Base-by-base conservation (phyloP, 306 rosid genomes). In the Cajanus cajan region DNA sequence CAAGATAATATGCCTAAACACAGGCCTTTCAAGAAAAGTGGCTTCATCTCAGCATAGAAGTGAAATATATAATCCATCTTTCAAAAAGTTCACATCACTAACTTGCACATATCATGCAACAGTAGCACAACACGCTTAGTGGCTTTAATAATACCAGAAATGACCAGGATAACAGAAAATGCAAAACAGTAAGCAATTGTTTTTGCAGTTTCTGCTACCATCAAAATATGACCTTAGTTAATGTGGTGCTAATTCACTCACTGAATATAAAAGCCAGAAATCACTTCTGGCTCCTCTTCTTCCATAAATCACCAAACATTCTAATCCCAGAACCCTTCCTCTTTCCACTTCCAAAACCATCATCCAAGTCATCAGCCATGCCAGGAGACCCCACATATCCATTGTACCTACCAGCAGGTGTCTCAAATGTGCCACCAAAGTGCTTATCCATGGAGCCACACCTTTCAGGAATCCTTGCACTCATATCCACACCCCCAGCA, bases 361-460 rank as follows among this genome's bases (percentile, higher is more conserved):
- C 93, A 67, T 88, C 93, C 66, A 89, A 59, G 40, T 87, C 96
- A 82, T 89, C 85, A 74, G 81, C 88, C 65, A 85, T 81, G 41
- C 87, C 86, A 4, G 94, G 97, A 51, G 94, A 92, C 15, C 91
- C 94, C 41, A 89, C 90, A 76, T 85, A 90, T 34, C 91, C 87
- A n/a, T 84, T 74, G 63, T 88, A 87, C 73, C 92, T 91, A 55
- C 88, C 91, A 52, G 84, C 83, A 54, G 90, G 85, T 25, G 93
- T 73, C 80, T 88, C 93, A 68, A 83, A 84, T 19, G 84, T 82
- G 33, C 92, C 85, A 21, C 85, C 88, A 39, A 90, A 89, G 73
- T 93, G 96, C 78, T 93, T 93, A 47, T 93, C 96, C 96, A 90
- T 90, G 33, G 98, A 90, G 21, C 94, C 96, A 74, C 96, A 90